These are phyloP conservation scores for Schwanniomyces occidentalis DNA, from an alignment of 805 yeast genomes.

Conservation along the genomic window DNA sequence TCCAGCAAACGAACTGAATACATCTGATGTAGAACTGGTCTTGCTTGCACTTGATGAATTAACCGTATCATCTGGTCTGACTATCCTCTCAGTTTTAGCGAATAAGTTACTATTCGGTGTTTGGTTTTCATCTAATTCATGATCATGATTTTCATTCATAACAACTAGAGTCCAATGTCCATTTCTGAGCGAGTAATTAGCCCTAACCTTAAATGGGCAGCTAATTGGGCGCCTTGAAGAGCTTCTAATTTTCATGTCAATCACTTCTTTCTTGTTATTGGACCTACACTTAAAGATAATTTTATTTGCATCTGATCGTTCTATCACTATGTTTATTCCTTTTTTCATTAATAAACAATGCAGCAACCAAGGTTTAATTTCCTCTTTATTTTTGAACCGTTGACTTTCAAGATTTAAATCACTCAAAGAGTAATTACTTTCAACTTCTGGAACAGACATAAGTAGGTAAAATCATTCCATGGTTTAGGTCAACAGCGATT, in stretches of 20 bases:
- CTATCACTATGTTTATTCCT: slow-evolving; percentile 60
- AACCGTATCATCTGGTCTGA: slow-evolving; percentile 1
- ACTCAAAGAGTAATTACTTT: no score
- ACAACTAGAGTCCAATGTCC: slow-evolving; percentile 61
- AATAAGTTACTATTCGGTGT: background rate
- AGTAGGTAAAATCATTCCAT: no score
- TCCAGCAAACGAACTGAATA: slow-evolving; percentile 6
- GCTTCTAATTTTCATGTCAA: slow-evolving; percentile 14
- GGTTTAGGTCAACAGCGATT: no score
- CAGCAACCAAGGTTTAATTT: slow-evolving; percentile 65
- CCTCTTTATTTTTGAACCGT: slow-evolving; percentile 37
- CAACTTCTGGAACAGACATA: no score
- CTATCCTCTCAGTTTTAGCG: no score
- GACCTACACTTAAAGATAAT: slow-evolving; percentile 64
- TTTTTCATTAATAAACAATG: slow-evolving; percentile 41
- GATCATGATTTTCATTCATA: slow-evolving; percentile 61
- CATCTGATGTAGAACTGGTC: slow-evolving; percentile 5
- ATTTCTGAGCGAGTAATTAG: slow-evolving; percentile 55
- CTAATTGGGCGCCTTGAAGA: slow-evolving; percentile 27
- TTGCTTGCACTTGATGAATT: slow-evolving; percentile 1
- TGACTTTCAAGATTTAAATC: slow-evolving; percentile 22
- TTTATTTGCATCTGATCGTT: slow-evolving; percentile 59
- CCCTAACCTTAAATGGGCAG: slow-evolving; percentile 68
- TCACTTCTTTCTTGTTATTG: slow-evolving; percentile 14
- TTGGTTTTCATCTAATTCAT: slow-evolving; percentile 23